phyloP scores from a whole-genome alignment of 2,329 filamentous ascomycete species.

The Sclerotinia trifoliorum region DNA sequence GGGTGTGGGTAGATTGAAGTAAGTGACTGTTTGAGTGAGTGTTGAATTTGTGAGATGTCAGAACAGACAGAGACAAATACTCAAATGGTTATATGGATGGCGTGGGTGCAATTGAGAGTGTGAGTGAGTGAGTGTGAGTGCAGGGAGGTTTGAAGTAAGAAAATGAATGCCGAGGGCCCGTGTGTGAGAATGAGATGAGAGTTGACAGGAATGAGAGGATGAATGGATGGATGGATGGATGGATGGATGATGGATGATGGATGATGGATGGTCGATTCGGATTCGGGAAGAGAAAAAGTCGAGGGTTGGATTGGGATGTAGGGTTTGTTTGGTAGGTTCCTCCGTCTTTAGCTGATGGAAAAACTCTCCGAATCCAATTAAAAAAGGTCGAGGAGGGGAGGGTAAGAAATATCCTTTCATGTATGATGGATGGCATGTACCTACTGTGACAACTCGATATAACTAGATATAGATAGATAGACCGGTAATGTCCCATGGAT shows the following conservation, averaged over 20 bases:
- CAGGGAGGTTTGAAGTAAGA: not conserved
- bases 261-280: no score
- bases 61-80: not conserved
- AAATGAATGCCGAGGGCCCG: not conserved
- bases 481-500: conserved; percentile 1
- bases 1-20: not conserved
- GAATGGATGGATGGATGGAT: not conserved
- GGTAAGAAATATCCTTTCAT: not conserved
- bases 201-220: no score
- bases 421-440: no score
- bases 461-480: not conserved
- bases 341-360: not conserved
- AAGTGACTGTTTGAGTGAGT: not conserved
- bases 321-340: not conserved
- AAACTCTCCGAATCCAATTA: not conserved
- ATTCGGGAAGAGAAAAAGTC: not conserved
- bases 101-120: not conserved
- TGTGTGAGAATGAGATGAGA: not conserved
- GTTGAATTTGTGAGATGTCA: not conserved
- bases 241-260: no score
- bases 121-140: not conserved
- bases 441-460: not conserved
- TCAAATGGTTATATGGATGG: not conserved
- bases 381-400: no score
- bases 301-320: not conserved